Evolutionary conservation across 805 yeast genomes (phyloP).

Genomic region (Ogataea nitratoaversa): DNA sequence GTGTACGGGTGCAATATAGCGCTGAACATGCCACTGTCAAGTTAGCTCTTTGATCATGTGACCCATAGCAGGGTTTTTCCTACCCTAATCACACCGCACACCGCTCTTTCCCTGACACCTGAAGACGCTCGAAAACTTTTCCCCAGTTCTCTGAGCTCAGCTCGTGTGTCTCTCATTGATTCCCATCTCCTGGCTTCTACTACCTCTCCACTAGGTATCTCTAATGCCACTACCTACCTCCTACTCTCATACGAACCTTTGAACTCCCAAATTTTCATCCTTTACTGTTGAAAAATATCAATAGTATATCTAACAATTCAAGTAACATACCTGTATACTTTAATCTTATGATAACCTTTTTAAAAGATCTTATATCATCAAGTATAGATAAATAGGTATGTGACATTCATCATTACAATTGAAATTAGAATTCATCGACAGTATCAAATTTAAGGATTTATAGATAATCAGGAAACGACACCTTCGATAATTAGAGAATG

Average conservation of each 20-base stretch:
- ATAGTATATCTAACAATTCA: neutral
- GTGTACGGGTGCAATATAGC: too few relatives aligned
- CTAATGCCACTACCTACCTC: neutral
- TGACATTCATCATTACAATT: neutral
- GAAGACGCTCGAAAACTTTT: too few relatives aligned
- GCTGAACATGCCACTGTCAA: too few relatives aligned
- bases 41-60: too few relatives aligned
- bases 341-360: neutral
- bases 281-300: neutral
- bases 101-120: neutral
- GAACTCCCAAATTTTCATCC: neutral
- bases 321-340: neutral
- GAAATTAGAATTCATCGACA: neutral
- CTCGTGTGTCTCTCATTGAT: neutral
- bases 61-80: too few relatives aligned
- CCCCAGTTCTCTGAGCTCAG: too few relatives aligned
- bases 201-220: neutral
- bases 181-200: neutral
- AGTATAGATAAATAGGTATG: constrained; percentile 6
- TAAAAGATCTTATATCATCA: constrained; percentile 2
- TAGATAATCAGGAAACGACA: too few relatives aligned
- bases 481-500: too few relatives aligned
- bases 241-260: neutral
- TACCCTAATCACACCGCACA: too few relatives aligned
- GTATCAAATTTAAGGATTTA: too few relatives aligned